phyloP scores from a whole-genome alignment of 768 basidiomycete species.

The Tricholoma bakamatsutake region DNA sequence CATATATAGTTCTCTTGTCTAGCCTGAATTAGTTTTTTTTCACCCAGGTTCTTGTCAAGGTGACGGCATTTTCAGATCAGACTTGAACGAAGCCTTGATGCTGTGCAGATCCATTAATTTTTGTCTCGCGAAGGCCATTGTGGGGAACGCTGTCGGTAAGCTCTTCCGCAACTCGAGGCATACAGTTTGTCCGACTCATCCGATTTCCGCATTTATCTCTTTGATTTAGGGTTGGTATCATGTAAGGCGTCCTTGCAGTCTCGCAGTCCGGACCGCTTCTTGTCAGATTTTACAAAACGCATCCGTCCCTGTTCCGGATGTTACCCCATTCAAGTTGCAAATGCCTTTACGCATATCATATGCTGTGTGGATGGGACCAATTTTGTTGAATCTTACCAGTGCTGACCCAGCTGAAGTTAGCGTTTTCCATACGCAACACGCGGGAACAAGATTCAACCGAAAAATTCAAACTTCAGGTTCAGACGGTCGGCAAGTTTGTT shows the following conservation, averaged over 20 bases:
- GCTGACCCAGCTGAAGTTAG: not conserved
- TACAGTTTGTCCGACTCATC: not conserved
- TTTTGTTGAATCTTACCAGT: not conserved
- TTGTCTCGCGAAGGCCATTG: not conserved
- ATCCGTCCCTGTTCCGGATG: slow-evolving; percentile 1
- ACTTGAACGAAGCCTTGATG: not conserved
- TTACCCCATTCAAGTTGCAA: slow-evolving; percentile 3
- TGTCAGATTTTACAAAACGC: slow-evolving; percentile 2
- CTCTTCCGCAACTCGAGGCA: slow-evolving; percentile 1
- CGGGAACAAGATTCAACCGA: not conserved
- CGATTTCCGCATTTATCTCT: slow-evolving; percentile 10
- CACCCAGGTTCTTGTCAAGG: not conserved
- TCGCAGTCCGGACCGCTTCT: slow-evolving; percentile 3
- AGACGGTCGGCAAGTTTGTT: not conserved
- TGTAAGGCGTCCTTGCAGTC: not conserved
- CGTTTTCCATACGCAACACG: not conserved
- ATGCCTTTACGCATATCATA: not conserved
- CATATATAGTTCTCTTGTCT: not conserved
- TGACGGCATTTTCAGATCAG: not conserved
- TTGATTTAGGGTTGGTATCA: slow-evolving; percentile 10
- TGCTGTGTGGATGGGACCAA: not conserved
- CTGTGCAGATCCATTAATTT: not conserved
- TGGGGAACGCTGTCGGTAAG: not conserved
- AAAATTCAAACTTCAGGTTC: not conserved
- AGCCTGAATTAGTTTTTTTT: not conserved